Evolutionary conservation across 176 grass and related monocot genomes (phyloP).

Genomic region (Cocos nucifera): DNA sequence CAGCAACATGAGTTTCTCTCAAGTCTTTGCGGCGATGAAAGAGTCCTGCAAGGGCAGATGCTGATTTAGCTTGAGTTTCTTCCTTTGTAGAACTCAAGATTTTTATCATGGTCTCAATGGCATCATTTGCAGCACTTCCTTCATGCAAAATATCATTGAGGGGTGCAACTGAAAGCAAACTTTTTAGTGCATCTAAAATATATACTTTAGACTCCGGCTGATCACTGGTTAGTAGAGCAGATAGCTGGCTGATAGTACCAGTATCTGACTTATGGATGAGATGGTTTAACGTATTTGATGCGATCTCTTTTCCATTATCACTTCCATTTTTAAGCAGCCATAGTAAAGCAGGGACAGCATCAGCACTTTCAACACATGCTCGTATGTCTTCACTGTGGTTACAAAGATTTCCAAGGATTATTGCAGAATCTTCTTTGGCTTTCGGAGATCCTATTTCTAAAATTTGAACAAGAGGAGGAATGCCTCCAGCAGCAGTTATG

Average conservation of each 20-base stretch:
- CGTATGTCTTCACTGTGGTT: slow-evolving; percentile 99
- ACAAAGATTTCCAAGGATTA: slow-evolving; percentile 96
- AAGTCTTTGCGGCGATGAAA: slow-evolving; percentile 95
- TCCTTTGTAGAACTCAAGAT: slow-evolving; percentile 74
- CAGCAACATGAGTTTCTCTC: slow-evolving; percentile 74
- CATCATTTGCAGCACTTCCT: slow-evolving; percentile 97
- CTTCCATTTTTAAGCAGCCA: slow-evolving; percentile 99
- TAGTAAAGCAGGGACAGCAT: slow-evolving; percentile 95
- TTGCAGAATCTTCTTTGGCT: slow-evolving; percentile 99
- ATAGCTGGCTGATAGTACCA: slow-evolving; percentile 92
- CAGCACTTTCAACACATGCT: slow-evolving; percentile 97
- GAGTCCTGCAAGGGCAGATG: slow-evolving; percentile 79
- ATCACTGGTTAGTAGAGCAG: slow-evolving; percentile 89
- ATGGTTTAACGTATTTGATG: slow-evolving; percentile 97
- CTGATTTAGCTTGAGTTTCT: slow-evolving; percentile 97
- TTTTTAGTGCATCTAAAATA: slow-evolving; percentile 90
- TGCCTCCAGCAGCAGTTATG: slow-evolving; percentile 97
- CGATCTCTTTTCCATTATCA: slow-evolving; percentile 96
- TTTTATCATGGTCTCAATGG: slow-evolving; percentile 95
- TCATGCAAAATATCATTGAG: slow-evolving; percentile 94
- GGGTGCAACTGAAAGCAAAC: slow-evolving; percentile 93
- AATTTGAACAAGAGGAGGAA: slow-evolving; percentile 99
- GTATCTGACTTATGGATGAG: slow-evolving; percentile 98
- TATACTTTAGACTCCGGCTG: slow-evolving; percentile 97
- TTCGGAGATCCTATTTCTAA: slow-evolving; percentile 94